A percentile compares a stretch with the other conserved stretches of the same genome.
Conservation (phyloP, 352 stramenopile species). For the Pythium dissimile region DNA sequence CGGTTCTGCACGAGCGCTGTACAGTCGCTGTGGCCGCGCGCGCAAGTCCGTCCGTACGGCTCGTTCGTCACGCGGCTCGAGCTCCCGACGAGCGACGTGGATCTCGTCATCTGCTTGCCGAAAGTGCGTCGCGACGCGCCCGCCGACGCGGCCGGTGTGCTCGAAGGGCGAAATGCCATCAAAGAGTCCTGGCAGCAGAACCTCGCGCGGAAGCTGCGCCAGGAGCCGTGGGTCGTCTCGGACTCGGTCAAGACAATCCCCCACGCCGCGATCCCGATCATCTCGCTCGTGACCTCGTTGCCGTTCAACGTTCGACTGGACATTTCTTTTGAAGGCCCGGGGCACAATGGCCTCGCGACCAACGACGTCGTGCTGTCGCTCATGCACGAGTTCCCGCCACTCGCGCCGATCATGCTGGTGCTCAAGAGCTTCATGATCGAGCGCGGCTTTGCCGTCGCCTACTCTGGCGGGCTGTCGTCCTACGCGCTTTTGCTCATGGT, state of each 20-base stretch:
- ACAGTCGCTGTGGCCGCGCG: constrained; percentile 91
- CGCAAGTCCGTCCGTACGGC: constrained; percentile 96
- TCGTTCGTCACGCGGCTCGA: constrained; percentile 95
- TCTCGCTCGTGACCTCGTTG: constrained; percentile 89
- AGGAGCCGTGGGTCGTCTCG: constrained; percentile 89
- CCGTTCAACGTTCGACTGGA: constrained; percentile 89
- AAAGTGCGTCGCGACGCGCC: constrained; percentile 95
- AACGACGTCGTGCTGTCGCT: constrained; percentile 92
- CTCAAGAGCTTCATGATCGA: constrained; percentile 95
- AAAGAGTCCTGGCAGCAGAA: constrained; percentile 98
- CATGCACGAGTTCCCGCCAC: constrained; percentile 92
- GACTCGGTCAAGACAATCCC: constrained; percentile 97
- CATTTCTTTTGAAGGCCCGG: constrained; percentile 96
- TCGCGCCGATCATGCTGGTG: constrained; percentile 95
- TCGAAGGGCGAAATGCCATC: constrained; percentile 98
- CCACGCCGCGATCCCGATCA: constrained; percentile 96
- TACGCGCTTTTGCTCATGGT: constrained; percentile 96
- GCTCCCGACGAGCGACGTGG: constrained; percentile 95
- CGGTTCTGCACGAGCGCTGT: constrained; percentile 79
- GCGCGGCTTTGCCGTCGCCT: constrained; percentile 91
- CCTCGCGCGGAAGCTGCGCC: constrained; percentile 92
- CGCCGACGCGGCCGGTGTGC: constrained; percentile 91
- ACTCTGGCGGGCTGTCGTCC: constrained; percentile 95
- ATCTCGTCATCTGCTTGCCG: constrained; percentile 97
- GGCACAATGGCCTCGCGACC: constrained; percentile 95